phyloP scores from a whole-genome alignment of 257 asterid species.

The Fraxinus excelsior region DNA sequence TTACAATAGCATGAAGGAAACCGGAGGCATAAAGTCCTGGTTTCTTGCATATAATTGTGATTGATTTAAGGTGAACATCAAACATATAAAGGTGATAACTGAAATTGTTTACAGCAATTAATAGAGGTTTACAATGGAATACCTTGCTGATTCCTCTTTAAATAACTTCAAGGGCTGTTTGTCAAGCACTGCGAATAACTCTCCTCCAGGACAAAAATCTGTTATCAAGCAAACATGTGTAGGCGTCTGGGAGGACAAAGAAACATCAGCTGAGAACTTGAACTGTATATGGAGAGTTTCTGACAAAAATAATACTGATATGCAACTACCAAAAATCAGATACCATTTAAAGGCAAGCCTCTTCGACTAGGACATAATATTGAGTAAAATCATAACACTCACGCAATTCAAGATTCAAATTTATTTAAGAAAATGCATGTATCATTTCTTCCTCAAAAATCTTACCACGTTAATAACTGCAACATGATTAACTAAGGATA shows the following conservation, averaged over 20 bases:
- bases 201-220: conserved; percentile 97
- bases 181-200: conserved; percentile 89
- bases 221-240: conserved; percentile 98
- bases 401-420: neutral
- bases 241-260: conserved; percentile 66
- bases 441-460: neutral
- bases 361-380: neutral
- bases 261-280: conserved; percentile 31
- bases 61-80: neutral
- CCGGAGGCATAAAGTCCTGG: neutral
- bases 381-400: neutral
- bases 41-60: neutral
- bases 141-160: conserved; percentile 98
- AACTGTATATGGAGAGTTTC: conserved; percentile 17
- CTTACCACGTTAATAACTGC: neutral
- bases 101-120: conserved; percentile 4
- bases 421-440: neutral
- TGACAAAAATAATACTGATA: neutral
- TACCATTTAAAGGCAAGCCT: conserved; percentile 1
- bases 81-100: neutral
- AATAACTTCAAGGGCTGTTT: conserved; percentile 91
- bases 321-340: neutral
- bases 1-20: neutral
- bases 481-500: neutral
- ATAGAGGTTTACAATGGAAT: conserved; percentile 18